phyloP scores from a whole-genome alignment of 1,139 yeast genomes.

The Yarrowia galli region DNA sequence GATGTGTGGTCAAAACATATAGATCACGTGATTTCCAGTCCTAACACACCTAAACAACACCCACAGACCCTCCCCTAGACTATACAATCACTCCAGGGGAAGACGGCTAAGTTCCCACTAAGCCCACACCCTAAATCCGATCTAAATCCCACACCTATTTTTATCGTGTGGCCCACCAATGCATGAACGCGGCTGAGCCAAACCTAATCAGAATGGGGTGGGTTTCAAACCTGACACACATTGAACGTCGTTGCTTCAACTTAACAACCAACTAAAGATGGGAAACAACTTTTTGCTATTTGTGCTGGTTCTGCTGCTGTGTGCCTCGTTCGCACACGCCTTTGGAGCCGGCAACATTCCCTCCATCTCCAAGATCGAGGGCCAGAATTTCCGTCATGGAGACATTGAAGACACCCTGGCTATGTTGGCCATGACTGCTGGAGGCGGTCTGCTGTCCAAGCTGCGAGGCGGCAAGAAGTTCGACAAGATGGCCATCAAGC shows the following conservation, averaged over 20 bases:
- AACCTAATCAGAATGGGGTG: constrained; percentile 20
- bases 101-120: background rate
- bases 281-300: constrained; percentile 14
- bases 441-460: constrained; percentile 42
- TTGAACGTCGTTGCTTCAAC: background rate
- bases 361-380: constrained; percentile 44
- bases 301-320: constrained; percentile 23
- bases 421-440: constrained; percentile 41
- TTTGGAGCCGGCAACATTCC: constrained; percentile 48
- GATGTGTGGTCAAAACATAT: no score
- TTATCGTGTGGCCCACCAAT: constrained; percentile 15
- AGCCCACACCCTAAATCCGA: background rate
- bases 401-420: constrained; percentile 46
- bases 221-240: background rate
- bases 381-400: constrained; percentile 46
- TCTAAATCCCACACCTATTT: background rate
- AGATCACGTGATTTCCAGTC: background rate
- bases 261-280: background rate
- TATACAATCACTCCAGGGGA: background rate
- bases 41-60: background rate
- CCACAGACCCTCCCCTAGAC: background rate
- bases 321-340: constrained; percentile 41
- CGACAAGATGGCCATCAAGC: constrained; percentile 44
- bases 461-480: constrained; percentile 45
- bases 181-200: constrained; percentile 30